Evolutionary conservation across 768 basidiomycete species (phyloP).

Genomic region (Tubosaeta brunneosetosa): DNA sequence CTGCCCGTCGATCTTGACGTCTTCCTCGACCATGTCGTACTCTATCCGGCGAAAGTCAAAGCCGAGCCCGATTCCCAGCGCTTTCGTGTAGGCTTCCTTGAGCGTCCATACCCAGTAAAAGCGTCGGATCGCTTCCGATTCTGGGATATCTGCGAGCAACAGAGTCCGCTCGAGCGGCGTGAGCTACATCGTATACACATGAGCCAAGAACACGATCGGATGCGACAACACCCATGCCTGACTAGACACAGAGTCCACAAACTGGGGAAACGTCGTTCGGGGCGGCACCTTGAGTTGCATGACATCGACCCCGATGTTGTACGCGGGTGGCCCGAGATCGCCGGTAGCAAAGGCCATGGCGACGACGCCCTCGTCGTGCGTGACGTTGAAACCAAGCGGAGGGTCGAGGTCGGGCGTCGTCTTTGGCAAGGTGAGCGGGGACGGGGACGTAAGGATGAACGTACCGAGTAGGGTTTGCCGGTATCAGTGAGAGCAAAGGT

Average conservation of each 20-base stretch:
- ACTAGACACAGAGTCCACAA: conserved; percentile 60
- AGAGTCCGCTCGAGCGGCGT: conserved; percentile 34
- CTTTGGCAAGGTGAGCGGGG: conserved; percentile 31
- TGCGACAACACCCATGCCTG: conserved; percentile 41
- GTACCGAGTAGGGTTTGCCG: conserved; percentile 75
- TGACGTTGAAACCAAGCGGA: conserved; percentile 74
- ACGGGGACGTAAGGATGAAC: conserved; percentile 22
- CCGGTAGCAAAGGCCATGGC: conserved; percentile 55
- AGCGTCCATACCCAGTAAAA: conserved; percentile 88
- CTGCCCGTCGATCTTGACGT: conserved; percentile 56
- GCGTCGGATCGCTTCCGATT: conserved; percentile 48
- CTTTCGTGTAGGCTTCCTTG: conserved; percentile 91
- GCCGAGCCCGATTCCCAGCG: conserved; percentile 75
- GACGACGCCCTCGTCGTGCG: conserved; percentile 73
- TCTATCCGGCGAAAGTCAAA: conserved; percentile 78
- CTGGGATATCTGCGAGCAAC: conserved; percentile 36
- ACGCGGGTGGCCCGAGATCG: conserved; percentile 51
- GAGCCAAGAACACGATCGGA: conserved; percentile 1
- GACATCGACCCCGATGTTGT: conserved; percentile 67
- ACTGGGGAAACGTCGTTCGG: conserved; percentile 51
- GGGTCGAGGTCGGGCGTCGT: conserved; percentile 41
- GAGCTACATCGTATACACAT: conserved; percentile 29
- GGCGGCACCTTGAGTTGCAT: conserved; percentile 71
- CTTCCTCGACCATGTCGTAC: conserved; percentile 51
- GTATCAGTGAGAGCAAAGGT: conserved; percentile 52